Evolutionary conservation across 257 asterid genomes (phyloP).

Genomic region (Przewalskia tangutica): DNA sequence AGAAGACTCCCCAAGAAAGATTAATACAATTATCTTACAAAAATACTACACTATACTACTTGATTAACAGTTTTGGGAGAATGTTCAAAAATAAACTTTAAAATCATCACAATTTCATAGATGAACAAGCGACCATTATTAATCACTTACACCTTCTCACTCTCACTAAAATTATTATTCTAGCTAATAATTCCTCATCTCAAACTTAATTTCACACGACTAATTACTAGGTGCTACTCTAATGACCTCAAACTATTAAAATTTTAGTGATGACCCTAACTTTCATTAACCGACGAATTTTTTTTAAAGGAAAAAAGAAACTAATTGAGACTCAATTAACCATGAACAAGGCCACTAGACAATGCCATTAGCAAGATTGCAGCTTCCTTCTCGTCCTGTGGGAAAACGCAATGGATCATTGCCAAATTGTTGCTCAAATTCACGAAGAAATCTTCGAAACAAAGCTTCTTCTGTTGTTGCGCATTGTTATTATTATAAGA

Average conservation of each 20-base stretch:
- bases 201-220: background rate
- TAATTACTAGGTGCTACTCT: background rate
- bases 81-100: background rate
- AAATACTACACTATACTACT: background rate
- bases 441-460: constrained; percentile 72
- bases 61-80: background rate
- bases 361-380: constrained; percentile 89
- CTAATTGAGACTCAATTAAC: constrained; percentile 9
- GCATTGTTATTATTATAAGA: constrained; percentile 3
- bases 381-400: constrained; percentile 93
- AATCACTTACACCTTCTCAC: background rate
- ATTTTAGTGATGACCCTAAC: background rate
- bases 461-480: constrained; percentile 16
- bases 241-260: background rate
- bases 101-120: background rate
- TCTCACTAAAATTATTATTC: background rate
- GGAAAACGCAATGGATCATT: constrained; percentile 51
- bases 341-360: constrained; percentile 75
- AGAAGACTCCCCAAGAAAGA: too few species aligned
- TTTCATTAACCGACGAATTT: background rate
- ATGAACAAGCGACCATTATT: background rate
- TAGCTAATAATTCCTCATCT: background rate
- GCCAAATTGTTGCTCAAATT: constrained; percentile 60
- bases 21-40: too few species aligned
- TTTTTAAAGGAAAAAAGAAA: background rate